A percentile compares a stretch with the other conserved stretches of the same genome.
Conservation (phyloP, 2,329 filamentous ascomycete species). For the Stagonosporopsis tanaceti region DNA sequence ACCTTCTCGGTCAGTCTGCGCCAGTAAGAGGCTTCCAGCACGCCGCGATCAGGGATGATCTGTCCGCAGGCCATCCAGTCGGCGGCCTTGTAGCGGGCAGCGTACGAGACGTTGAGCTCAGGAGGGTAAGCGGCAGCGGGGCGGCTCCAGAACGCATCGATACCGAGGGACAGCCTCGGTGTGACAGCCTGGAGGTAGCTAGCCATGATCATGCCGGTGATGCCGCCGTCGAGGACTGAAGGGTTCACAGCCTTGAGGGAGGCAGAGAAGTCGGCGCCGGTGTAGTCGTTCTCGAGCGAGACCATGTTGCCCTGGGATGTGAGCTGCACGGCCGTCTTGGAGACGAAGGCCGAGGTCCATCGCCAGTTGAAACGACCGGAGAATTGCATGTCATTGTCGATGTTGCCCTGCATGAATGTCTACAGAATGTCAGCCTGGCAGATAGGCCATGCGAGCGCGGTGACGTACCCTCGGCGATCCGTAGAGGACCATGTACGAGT, state of each 20-base stretch:
- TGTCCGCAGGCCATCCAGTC: slow-evolving; percentile 96
- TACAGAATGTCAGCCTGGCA: slow-evolving; percentile 52
- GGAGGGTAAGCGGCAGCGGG: slow-evolving; percentile 82
- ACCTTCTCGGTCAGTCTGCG: slow-evolving; percentile 90
- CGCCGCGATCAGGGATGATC: slow-evolving; percentile 83
- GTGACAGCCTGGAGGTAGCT: slow-evolving; percentile 96
- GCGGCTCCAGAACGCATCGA: slow-evolving; percentile 95
- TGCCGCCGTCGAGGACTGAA: slow-evolving; percentile 87
- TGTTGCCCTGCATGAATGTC: slow-evolving; percentile 94
- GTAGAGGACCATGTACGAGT: slow-evolving; percentile 93
- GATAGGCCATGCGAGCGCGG: slow-evolving; percentile 8
- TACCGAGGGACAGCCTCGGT: slow-evolving; percentile 81
- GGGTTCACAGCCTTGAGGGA: slow-evolving; percentile 95
- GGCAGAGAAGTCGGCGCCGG: slow-evolving; percentile 89
- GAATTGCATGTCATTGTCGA: slow-evolving; percentile 91
- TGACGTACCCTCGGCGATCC: slow-evolving; percentile 84
- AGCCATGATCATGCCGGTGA: slow-evolving; percentile 94
- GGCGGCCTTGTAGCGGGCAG: slow-evolving; percentile 85
- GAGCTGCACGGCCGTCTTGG: slow-evolving; percentile 88
- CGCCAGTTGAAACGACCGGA: slow-evolving; percentile 92
- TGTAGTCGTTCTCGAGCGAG: slow-evolving; percentile 95
- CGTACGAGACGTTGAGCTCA: slow-evolving; percentile 91
- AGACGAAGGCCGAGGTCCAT: slow-evolving; percentile 80
- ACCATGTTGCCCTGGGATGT: slow-evolving; percentile 87
- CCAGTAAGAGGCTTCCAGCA: slow-evolving; percentile 91